Base-by-base conservation (phyloP, 2,329 filamentous ascomycete species). In the Fusarium verticillioides region DNA sequence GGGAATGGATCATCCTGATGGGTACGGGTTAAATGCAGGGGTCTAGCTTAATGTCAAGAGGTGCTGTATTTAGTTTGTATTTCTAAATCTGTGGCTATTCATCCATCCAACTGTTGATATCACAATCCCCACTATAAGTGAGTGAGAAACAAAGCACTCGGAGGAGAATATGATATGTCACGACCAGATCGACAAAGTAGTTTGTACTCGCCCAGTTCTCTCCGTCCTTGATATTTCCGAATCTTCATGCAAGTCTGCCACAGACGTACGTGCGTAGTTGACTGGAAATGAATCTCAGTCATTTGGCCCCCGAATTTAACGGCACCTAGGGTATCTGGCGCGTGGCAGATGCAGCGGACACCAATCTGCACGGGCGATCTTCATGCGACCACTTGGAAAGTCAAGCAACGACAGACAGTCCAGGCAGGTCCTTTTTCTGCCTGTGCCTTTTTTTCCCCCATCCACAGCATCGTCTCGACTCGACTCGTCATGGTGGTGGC, bases 331-430 rank as follows among this genome's bases (percentile, higher is more conserved):
- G 46, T 32, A 59, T 34, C 57, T 30, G 54, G 63, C 53, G 69
- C 69, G 54, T 72, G 69, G 70, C 60, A 72, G 60, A 69, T 72
- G 70, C 70, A 69, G 65, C 54, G 40, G 43, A 40, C 60, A 50
- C 66, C 69, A 72, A 60, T 50, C 70, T 73, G 70, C 70, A 73
- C 44, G 44, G 64, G 42, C 61, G 70, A 72, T 72, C 70, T 59
- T 60, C 37, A 72, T 69, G 70, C 69, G 69, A 64, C 63, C 69
- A 69, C 54, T 72, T 72, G 58, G 49, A 69, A 43, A 43, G 28
- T 62, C 28, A 52, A 72, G 37, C 18, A 46, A 52, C 21, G 60
- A 50, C 37, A 57, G 42, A 50, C 36, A 57, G 42, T 60, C 34
- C 59, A 57, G 42, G 32, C 57, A 50, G 36, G 37, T 62, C 30